Evolutionary conservation across 768 basidiomycete genomes (phyloP).

Genomic region (Tubosaeta sp.): DNA sequence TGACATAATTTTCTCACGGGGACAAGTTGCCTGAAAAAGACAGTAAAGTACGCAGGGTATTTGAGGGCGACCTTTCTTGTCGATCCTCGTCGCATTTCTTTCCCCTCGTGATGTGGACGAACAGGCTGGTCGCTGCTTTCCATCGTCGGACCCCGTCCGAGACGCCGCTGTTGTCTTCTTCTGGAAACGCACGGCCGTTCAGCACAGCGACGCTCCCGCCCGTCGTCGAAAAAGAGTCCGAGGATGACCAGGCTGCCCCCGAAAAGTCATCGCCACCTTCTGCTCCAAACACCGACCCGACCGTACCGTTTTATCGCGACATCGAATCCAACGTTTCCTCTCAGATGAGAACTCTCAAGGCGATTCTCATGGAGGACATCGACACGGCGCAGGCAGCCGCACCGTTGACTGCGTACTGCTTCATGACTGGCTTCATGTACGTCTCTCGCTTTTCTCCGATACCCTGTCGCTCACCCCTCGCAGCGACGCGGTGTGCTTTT

Average conservation of each 20-base stretch:
- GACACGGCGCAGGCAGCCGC: conserved; percentile 35
- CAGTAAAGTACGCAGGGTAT: no score
- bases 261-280: not conserved
- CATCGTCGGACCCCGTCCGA: not conserved
- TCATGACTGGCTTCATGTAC: conserved; percentile 78
- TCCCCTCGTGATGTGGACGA: no score
- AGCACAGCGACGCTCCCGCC: not conserved
- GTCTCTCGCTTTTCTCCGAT: conserved; percentile 20
- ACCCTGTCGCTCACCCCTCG: not conserved
- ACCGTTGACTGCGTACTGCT: conserved; percentile 62
- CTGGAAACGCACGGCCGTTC: not conserved
- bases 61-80: no score
- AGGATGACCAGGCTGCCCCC: not conserved
- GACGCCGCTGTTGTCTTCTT: not conserved
- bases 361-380: conserved; percentile 21
- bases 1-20: no score
- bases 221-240: not conserved
- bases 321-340: conserved; percentile 8
- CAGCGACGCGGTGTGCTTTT: conserved; percentile 71
- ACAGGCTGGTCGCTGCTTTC: no score
- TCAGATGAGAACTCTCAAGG: conserved; percentile 8
- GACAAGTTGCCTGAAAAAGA: no score
- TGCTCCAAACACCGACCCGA: not conserved
- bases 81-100: no score
- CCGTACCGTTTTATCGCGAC: conserved; percentile 6